Conservation (phyloP, 371 early-diverging fungal species). For the Rhizopus stolonifer region DNA sequence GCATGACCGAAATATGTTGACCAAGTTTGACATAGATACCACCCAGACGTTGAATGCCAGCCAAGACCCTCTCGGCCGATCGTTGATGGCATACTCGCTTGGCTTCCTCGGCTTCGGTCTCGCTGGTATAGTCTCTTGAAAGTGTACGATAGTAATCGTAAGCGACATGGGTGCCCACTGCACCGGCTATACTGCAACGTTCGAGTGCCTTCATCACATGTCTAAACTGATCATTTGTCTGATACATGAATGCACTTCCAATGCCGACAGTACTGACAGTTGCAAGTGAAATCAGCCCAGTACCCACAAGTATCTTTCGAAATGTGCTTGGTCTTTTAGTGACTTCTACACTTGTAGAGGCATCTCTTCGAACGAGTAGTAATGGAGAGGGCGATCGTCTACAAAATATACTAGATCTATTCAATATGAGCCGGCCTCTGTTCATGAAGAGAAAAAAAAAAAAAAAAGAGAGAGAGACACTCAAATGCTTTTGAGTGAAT, state of each 20-base stretch:
- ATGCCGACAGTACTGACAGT: constrained; percentile 25
- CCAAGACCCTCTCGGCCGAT: constrained; percentile 61
- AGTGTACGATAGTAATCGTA: constrained; percentile 62
- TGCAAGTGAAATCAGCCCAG: constrained; percentile 15
- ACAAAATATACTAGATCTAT: neutral
- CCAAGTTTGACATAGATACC: constrained; percentile 95
- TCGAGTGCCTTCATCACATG: constrained; percentile 40
- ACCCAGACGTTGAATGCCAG: constrained; percentile 62
- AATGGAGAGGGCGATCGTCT: no score
- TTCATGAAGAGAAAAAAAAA: neutral
- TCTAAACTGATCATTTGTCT: constrained; percentile 45
- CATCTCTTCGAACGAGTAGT: neutral
- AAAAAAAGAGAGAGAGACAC: neutral
- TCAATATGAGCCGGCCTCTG: neutral
- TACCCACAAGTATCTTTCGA: constrained; percentile 13
- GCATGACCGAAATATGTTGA: constrained; percentile 86
- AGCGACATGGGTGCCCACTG: constrained; percentile 46
- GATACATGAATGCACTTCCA: constrained; percentile 41
- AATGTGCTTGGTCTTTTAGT: constrained; percentile 7
- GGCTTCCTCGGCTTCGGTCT: constrained; percentile 38
- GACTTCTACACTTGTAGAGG: neutral
- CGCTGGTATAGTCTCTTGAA: constrained; percentile 32
- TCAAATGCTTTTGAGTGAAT: no score
- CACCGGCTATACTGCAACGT: constrained; percentile 43
- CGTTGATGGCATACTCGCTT: constrained; percentile 44